Conservation (phyloP, 2,329 filamentous ascomycete genomes). For the Westerdykella aurantiaca region DNA sequence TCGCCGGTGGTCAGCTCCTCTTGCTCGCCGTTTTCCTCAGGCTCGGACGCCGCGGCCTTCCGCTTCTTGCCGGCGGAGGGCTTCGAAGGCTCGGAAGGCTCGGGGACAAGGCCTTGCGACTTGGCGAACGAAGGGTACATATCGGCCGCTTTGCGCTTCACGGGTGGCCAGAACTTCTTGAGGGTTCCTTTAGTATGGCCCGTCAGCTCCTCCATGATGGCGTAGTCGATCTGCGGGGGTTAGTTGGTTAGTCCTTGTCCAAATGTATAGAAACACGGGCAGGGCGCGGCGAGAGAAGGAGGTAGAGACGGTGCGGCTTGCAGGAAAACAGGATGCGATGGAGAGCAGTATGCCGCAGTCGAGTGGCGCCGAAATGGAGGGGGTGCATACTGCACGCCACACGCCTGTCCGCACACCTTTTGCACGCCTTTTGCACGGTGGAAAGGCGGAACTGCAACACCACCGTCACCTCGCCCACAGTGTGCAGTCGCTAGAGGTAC, state of each 20-base stretch:
- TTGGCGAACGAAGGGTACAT: slow-evolving; percentile 17
- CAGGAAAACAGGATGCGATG: not conserved
- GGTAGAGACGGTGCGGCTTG: not conserved
- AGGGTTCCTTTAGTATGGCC: slow-evolving; percentile 26
- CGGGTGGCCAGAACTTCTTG: slow-evolving; percentile 30
- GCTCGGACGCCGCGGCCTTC: not conserved
- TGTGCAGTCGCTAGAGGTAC: no score
- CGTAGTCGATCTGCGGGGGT: slow-evolving; percentile 22
- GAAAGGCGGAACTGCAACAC: no score
- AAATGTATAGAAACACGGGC: not conserved
- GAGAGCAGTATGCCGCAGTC: not conserved
- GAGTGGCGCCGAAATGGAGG: not conserved
- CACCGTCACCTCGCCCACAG: no score
- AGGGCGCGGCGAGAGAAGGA: not conserved
- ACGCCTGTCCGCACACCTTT: no score
- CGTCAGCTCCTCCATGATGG: slow-evolving; percentile 23
- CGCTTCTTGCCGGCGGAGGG: not conserved
- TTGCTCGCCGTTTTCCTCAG: not conserved
- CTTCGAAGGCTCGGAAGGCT: not conserved
- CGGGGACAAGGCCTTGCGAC: slow-evolving; percentile 1
- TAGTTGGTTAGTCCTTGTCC: not conserved
- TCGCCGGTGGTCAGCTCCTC: not conserved
- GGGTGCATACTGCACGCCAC: not conserved
- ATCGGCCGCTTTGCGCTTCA: slow-evolving; percentile 29
- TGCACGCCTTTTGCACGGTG: no score